A percentile compares a stretch with the other conserved stretches of the same genome.
These are phyloP conservation scores for Globisporangium middletonii DNA, from an alignment of 352 stramenopile genomes.

Conservation along the genomic window DNA sequence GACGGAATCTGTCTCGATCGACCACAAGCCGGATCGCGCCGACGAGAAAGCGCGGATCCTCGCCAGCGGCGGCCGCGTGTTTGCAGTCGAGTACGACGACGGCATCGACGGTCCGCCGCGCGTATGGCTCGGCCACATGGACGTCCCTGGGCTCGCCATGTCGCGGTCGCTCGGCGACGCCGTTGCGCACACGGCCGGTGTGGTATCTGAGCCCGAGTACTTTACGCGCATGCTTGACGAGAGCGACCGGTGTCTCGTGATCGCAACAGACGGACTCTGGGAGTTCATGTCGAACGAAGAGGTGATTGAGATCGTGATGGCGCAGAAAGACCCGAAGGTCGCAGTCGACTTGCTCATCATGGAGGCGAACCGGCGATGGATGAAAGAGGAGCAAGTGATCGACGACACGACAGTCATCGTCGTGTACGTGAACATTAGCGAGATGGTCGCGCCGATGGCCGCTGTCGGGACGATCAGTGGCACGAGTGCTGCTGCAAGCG, in stretches of 20 bases:
- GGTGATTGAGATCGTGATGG: conserved; percentile 84
- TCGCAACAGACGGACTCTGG: conserved; percentile 98
- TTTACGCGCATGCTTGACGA: conserved; percentile 76
- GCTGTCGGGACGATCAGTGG: conserved; percentile 4
- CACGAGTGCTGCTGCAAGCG: neutral
- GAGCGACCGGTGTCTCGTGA: conserved; percentile 92
- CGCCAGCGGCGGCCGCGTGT: conserved; percentile 93
- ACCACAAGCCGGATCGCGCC: conserved; percentile 97
- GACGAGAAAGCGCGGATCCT: conserved; percentile 95
- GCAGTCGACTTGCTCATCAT: conserved; percentile 92
- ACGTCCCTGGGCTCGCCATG: conserved; percentile 98
- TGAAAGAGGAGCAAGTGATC: conserved; percentile 98
- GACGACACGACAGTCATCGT: conserved; percentile 99
- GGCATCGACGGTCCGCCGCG: conserved; percentile 96
- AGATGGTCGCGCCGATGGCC: conserved; percentile 18
- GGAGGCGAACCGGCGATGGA: conserved; percentile 95
- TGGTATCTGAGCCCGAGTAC: conserved; percentile 96
- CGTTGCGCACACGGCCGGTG: conserved; percentile 94
- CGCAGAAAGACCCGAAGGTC: conserved; percentile 70
- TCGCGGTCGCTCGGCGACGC: conserved; percentile 94
- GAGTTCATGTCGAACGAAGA: conserved; percentile 98
- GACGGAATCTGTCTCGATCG: conserved; percentile 87
- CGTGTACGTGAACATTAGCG: conserved; percentile 88
- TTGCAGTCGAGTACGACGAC: conserved; percentile 98
- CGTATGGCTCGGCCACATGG: conserved; percentile 98